A percentile compares a stretch with the other conserved stretches of the same genome.
phyloP scores from a whole-genome alignment of 352 stramenopile genomes.

The Nannochloropsis limnetica region DNA sequence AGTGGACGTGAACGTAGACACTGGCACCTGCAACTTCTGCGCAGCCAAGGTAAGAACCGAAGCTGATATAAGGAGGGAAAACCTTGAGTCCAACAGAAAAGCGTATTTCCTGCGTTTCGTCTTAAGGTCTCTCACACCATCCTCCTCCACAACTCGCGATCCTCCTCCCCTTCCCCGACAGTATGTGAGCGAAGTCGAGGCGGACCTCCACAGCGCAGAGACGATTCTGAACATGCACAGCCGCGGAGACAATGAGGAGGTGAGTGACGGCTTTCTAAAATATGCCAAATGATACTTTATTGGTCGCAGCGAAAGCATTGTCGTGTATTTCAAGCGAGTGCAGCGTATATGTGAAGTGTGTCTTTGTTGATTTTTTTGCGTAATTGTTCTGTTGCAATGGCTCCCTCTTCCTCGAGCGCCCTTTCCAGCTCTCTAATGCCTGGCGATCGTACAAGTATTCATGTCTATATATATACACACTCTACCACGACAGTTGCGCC shows the following conservation, averaged over 20 bases:
- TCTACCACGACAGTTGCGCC: not conserved
- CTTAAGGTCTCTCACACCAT: not conserved
- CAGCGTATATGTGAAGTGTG: too few relatives aligned
- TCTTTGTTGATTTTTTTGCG: too few relatives aligned
- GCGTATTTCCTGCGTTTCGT: not conserved
- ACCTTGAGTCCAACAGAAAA: too few relatives aligned
- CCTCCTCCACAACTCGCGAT: not conserved
- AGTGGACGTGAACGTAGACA: conserved; percentile 3
- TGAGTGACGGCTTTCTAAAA: not conserved
- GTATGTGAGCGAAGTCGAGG: conserved; percentile 30
- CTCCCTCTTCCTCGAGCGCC: not conserved
- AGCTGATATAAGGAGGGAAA: not conserved
- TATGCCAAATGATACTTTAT: not conserved
- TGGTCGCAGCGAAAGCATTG: too few relatives aligned
- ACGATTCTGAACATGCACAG: conserved; percentile 34
- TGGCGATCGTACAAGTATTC: not conserved
- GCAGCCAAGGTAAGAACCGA: not conserved
- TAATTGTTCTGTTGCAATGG: too few relatives aligned
- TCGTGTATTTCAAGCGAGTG: too few relatives aligned
- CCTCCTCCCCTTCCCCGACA: not conserved
- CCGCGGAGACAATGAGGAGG: conserved; percentile 4
- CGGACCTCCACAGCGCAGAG: not conserved
- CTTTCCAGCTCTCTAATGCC: not conserved
- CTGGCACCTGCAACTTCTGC: not conserved
- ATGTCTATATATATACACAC: not conserved